These are phyloP conservation scores for Claviceps spartinae DNA, from an alignment of 2,329 filamentous ascomycete species.

Conservation along the genomic window DNA sequence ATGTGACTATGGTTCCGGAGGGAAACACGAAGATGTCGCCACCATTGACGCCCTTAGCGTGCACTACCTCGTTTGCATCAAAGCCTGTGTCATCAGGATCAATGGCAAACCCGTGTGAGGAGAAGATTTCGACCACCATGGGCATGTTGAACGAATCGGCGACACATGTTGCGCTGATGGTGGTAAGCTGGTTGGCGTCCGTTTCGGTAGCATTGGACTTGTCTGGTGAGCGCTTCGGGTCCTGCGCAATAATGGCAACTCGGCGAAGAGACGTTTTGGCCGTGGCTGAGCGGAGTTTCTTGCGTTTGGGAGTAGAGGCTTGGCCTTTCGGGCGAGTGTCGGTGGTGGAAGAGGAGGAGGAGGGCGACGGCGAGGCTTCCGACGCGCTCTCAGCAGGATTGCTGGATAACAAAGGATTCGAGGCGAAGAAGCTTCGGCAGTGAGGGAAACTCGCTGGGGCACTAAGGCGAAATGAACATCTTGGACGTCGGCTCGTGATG, in stretches of 20 bases:
- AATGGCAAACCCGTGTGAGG: constrained; percentile 44
- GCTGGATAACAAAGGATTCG: constrained; percentile 39
- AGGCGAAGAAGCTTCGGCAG: constrained; percentile 52
- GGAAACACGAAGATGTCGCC: constrained; percentile 95
- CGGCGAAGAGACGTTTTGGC: constrained; percentile 66
- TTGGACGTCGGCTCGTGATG: constrained; percentile 13
- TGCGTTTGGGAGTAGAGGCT: constrained; percentile 26
- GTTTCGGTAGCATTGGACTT: constrained; percentile 10
- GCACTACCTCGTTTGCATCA: constrained; percentile 47
- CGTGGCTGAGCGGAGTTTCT: constrained; percentile 29
- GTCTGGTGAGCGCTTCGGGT: constrained; percentile 27
- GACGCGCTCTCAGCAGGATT: constrained; percentile 11
- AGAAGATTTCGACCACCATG: constrained; percentile 41
- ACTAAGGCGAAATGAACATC: constrained; percentile 33
- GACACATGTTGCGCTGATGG: constrained; percentile 46
- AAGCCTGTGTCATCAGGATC: constrained; percentile 50
- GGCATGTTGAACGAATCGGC: constrained; percentile 53
- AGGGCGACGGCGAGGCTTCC: constrained; percentile 6
- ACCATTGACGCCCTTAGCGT: constrained; percentile 45
- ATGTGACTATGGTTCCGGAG: constrained; percentile 84
- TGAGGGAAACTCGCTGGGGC: constrained; percentile 31
- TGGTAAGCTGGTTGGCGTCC: constrained; percentile 25
- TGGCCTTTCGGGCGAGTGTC: constrained; percentile 8
- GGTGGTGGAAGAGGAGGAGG: constrained; percentile 2
- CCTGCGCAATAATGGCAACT: constrained; percentile 76